phyloP scores from a whole-genome alignment of 139 green algal genomes.

The Tetradesmus lagerheimii region DNA sequence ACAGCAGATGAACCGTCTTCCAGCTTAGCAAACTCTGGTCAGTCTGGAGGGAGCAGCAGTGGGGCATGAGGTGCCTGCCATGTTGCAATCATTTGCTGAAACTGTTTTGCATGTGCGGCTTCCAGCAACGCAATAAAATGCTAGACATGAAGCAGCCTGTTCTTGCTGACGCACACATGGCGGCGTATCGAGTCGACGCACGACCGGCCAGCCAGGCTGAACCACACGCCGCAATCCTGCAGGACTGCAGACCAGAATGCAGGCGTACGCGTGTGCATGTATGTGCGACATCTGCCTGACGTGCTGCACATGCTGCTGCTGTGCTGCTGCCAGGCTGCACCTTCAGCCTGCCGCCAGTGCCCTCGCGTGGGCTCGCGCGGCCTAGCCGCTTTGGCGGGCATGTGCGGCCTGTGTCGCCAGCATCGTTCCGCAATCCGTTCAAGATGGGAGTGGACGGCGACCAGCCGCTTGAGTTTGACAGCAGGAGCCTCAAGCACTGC shows the following conservation, averaged over 20 bases:
- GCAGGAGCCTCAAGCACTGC: conserved; percentile 22
- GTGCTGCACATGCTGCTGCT: neutral
- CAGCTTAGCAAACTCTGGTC: conserved; percentile 46
- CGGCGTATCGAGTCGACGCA: too few species aligned
- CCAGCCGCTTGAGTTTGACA: conserved; percentile 34
- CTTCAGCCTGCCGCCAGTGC: conserved; percentile 44
- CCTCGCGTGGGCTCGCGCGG: neutral
- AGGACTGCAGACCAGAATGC: too few species aligned
- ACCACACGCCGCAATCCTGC: too few species aligned
- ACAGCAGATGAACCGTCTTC: conserved; percentile 34
- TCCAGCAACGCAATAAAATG: too few species aligned
- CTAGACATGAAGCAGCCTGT: too few species aligned
- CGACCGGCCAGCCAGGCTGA: too few species aligned
- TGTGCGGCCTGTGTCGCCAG: conserved; percentile 31
- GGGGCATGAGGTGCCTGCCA: too few species aligned
- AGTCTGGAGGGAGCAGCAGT: too few species aligned
- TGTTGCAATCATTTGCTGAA: neutral
- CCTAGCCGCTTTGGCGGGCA: conserved; percentile 40
- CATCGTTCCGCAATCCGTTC: conserved; percentile 47
- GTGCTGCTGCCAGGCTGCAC: conserved; percentile 36
- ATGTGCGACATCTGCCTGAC: too few species aligned
- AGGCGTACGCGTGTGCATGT: too few species aligned
- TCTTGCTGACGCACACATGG: neutral
- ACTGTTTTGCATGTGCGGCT: neutral
- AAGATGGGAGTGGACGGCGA: conserved; percentile 30